Evolutionary conservation across 441 rosid genomes (phyloP).

Genomic region (Mallotus repandus): DNA sequence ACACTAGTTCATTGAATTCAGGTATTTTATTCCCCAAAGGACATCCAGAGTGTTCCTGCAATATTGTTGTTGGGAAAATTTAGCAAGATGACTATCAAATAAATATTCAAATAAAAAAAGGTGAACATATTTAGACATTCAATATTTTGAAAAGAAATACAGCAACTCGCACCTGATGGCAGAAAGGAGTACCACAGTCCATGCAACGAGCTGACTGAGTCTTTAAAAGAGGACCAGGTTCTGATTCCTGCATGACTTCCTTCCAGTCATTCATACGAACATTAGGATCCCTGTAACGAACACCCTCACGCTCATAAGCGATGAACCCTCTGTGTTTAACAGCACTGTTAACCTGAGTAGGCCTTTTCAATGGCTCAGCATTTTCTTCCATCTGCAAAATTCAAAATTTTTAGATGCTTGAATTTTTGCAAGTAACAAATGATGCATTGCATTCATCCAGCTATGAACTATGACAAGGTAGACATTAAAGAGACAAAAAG

Average conservation of each 20-base stretch:
- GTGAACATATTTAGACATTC: neutral
- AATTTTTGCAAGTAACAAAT: neutral
- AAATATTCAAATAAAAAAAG: neutral
- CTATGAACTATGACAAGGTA: neutral
- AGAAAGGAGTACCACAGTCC: constrained; percentile 99
- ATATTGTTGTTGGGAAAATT: neutral
- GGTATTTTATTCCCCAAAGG: constrained; percentile 99
- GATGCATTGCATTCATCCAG: neutral
- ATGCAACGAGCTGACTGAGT: constrained; percentile 99
- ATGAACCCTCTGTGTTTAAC: constrained; percentile 86
- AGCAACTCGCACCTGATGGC: constrained; percentile 75
- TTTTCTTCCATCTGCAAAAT: constrained; percentile 43
- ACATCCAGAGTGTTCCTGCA: constrained; percentile 97
- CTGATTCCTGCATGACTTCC: constrained; percentile 86
- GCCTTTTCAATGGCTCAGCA: constrained; percentile 52
- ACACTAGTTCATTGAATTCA: constrained; percentile 97
- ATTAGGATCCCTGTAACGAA: constrained; percentile 88
- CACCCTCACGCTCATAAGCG: constrained; percentile 93
- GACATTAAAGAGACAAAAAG: neutral
- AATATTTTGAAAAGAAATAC: neutral
- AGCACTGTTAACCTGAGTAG: constrained; percentile 63
- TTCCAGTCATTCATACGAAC: constrained; percentile 89
- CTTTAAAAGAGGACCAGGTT: constrained; percentile 81
- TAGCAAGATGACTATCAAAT: neutral
- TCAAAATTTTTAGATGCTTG: constrained; percentile 1